Evolutionary conservation across 2,329 filamentous ascomycete genomes (phyloP).

Genomic region (Penicillium rolfsii): DNA sequence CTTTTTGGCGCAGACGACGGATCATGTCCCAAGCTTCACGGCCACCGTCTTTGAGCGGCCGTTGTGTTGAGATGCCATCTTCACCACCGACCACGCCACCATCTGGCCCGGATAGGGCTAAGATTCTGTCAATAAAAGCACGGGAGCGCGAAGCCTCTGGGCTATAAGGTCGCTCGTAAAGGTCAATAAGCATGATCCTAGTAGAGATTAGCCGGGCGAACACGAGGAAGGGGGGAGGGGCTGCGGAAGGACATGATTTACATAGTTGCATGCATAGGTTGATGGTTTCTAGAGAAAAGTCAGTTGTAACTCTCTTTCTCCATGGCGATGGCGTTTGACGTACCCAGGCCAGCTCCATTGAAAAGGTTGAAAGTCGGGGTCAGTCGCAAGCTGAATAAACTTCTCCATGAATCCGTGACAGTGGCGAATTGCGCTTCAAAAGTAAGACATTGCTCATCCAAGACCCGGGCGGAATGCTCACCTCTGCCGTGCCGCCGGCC

Average conservation of each 20-base stretch:
- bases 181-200: slow-evolving; percentile 54
- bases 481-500: slow-evolving; percentile 52
- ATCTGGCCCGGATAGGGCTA: slow-evolving; percentile 50
- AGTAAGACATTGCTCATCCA: slow-evolving; percentile 11
- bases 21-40: slow-evolving; percentile 55
- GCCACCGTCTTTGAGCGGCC: slow-evolving; percentile 52
- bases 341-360: slow-evolving; percentile 54
- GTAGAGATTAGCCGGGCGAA: slow-evolving; percentile 7
- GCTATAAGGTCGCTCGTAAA: slow-evolving; percentile 52
- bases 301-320: slow-evolving; percentile 9
- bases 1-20: slow-evolving; percentile 50
- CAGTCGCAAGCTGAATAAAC: slow-evolving; percentile 52
- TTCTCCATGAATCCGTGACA: slow-evolving; percentile 55
- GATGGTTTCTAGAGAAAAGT: slow-evolving; percentile 40
- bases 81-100: slow-evolving; percentile 52
- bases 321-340: slow-evolving; percentile 8
- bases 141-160: slow-evolving; percentile 50
- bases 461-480: slow-evolving; percentile 20
- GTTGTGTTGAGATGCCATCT: slow-evolving; percentile 48
- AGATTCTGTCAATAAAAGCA: slow-evolving; percentile 52
- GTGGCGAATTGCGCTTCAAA: slow-evolving; percentile 47
- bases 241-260: slow-evolving; percentile 20
- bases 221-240: neutral
- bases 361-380: slow-evolving; percentile 53
- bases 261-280: slow-evolving; percentile 51